Conservation (phyloP, 2,329 filamentous ascomycete genomes). For the Trichophyton benhamiae region DNA sequence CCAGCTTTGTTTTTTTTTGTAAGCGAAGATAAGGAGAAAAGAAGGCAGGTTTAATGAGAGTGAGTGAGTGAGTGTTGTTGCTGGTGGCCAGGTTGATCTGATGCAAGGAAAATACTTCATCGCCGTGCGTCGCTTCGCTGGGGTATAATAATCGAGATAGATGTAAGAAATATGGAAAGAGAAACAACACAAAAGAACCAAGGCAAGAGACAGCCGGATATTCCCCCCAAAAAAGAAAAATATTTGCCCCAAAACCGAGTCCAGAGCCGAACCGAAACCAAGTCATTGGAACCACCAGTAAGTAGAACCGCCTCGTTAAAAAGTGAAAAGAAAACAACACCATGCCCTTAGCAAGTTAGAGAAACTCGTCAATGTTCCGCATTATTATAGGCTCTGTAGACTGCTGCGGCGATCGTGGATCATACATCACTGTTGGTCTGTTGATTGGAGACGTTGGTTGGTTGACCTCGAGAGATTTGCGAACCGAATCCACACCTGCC, state of each 20-base stretch:
- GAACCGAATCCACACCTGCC: not conserved
- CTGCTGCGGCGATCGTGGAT: constrained; percentile 31
- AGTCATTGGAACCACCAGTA: not conserved
- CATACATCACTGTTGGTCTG: constrained; percentile 14
- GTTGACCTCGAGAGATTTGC: not conserved
- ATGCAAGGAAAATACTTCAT: not conserved
- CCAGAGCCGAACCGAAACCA: not conserved
- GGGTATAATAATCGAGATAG: not conserved
- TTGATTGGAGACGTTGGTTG: constrained; percentile 2
- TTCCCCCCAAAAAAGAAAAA: not conserved
- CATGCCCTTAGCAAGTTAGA: constrained; percentile 18
- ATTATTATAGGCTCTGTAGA: constrained; percentile 30
- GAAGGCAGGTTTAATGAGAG: not conserved
- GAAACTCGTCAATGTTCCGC: constrained; percentile 36
- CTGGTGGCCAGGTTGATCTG: not conserved
- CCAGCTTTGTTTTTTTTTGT: not conserved
- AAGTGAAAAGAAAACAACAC: not conserved
- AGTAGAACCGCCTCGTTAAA: not conserved
- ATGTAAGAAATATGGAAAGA: not conserved
- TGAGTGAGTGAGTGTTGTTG: not conserved
- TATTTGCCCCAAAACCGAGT: not conserved
- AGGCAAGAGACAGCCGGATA: not conserved
- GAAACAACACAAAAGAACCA: not conserved
- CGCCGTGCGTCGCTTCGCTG: not conserved
- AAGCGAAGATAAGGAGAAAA: not conserved